These are phyloP conservation scores for Trichosporon sp. DNA, from an alignment of 1,284 basidiomycete genomes.

Conservation along the genomic window DNA sequence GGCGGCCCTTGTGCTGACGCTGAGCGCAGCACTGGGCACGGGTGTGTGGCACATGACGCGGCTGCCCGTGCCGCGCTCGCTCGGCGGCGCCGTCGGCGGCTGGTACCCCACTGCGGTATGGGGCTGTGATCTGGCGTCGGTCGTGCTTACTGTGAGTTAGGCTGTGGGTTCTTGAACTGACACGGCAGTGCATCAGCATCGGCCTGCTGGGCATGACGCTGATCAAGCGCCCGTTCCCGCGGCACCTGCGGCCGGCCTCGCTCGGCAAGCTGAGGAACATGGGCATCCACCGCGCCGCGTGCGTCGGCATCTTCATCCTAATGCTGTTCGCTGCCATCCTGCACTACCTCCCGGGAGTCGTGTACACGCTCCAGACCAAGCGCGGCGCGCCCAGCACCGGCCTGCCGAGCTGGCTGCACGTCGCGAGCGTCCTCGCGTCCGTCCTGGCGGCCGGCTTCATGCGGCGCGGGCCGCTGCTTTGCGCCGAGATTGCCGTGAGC, in stretches of 20 bases:
- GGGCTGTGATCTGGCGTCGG: not conserved
- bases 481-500: constrained; percentile 15
- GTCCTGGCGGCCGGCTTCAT: constrained; percentile 27
- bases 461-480: constrained; percentile 40
- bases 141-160: constrained; percentile 7
- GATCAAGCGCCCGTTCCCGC: constrained; percentile 30
- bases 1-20: not conserved
- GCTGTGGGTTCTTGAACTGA: too few relatives aligned
- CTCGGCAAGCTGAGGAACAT: constrained; percentile 19
- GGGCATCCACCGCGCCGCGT: constrained; percentile 11
- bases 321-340: constrained; percentile 4
- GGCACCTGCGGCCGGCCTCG: constrained; percentile 13
- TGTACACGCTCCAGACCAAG: constrained; percentile 29
- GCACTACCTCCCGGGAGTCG: constrained; percentile 28
- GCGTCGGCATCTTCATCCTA: constrained; percentile 14
- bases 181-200: constrained; percentile 1
- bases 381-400: constrained; percentile 4
- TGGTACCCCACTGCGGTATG: not conserved
- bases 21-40: not conserved
- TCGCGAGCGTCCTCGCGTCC: not conserved
- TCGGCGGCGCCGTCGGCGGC: not conserved
- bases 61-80: not conserved
- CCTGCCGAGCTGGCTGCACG: constrained; percentile 6
- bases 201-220: constrained; percentile 17
- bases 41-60: not conserved